Base-by-base conservation (phyloP, 2,329 filamentous ascomycete species). In the Diaporthe vaccinii region DNA sequence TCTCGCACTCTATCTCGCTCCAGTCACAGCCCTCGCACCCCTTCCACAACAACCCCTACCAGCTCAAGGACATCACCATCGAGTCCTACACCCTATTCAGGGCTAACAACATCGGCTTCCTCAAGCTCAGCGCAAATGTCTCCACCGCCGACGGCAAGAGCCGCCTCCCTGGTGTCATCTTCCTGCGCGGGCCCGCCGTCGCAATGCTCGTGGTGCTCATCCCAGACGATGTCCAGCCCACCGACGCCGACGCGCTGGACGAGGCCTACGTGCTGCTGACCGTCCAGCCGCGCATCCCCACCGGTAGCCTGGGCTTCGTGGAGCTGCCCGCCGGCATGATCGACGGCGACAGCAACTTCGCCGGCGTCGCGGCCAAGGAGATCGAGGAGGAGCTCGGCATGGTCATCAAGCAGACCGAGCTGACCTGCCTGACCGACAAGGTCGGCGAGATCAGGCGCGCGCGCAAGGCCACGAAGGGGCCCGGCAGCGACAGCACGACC, bases 261-360 rank as follows among this genome's bases (percentile, higher is more conserved):
- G 89, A 92, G 82, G 86, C 89, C 72, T 88, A 90, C 80, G 90
- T 88, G 10, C 82, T 92, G 1, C 80, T 93, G 71, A 92, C 90
- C 0, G 87, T 92, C 39, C 91, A 92, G 81, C 88, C 91, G 31
- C 88, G 91, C 61, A 80, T 91, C 4, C 84, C 91, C 0, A 88
- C 85, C 0, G 89, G 88, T 0, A 89, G 88, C n/a, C 81, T 92
- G 2, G 84, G 84, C 25, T 90, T 92, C 75, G 86, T 89, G 0
- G 91, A 92, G 81, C 78, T 92, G 17, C 91, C 91, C 0, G 91
- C 91, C 0, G 91, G 91, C 2, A 92, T 92, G 90, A 88, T 92
- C 0, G 91, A 92, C 77, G 87, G 88, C 41, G 83, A 82, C 20
- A 89, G 87, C 0, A 87, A 84, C 39, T 92, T 92, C 79, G 85